phyloP scores from a whole-genome alignment of 306 rosid genomes.

The Clitoria ternatea region DNA sequence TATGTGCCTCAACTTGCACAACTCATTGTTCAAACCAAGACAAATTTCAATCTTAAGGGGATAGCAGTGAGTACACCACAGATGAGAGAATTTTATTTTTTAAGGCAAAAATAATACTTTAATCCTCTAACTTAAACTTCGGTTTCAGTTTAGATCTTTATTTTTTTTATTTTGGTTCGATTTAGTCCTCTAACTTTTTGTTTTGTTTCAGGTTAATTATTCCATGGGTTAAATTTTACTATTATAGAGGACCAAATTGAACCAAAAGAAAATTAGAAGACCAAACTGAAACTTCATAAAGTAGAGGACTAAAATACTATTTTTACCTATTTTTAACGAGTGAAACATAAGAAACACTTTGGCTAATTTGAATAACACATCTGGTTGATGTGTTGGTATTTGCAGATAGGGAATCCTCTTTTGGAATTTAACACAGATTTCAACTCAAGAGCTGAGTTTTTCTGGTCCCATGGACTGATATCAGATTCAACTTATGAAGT shows the following conservation, averaged over 20 bases:
- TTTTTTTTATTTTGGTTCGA: too few species aligned
- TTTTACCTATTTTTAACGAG: neutral
- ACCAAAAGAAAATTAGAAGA: too few species aligned
- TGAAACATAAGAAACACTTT: neutral
- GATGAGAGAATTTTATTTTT: too few species aligned
- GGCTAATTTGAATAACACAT: neutral
- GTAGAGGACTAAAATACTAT: too few species aligned
- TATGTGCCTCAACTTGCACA: conserved; percentile 76
- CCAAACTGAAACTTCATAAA: too few species aligned
- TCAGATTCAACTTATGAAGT: conserved; percentile 49
- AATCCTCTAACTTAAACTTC: too few species aligned
- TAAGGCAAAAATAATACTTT: too few species aligned
- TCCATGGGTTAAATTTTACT: too few species aligned
- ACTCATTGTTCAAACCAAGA: conserved; percentile 46
- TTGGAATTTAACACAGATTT: conserved; percentile 60
- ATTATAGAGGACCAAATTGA: too few species aligned
- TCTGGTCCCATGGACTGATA: conserved; percentile 67
- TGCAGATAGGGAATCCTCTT: conserved; percentile 75
- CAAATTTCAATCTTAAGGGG: conserved; percentile 55
- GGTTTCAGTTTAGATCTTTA: too few species aligned
- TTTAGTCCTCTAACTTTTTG: too few species aligned
- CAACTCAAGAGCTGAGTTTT: conserved; percentile 50
- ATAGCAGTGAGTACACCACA: conserved; percentile 53
- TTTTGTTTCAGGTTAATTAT: too few species aligned
- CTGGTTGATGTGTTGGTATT: neutral